Percentiles rank a stretch among this genome's conserved stretches.
Evolutionary conservation across 1,139 yeast species (phyloP).

Genomic region (Yamadazyma atlantica): DNA sequence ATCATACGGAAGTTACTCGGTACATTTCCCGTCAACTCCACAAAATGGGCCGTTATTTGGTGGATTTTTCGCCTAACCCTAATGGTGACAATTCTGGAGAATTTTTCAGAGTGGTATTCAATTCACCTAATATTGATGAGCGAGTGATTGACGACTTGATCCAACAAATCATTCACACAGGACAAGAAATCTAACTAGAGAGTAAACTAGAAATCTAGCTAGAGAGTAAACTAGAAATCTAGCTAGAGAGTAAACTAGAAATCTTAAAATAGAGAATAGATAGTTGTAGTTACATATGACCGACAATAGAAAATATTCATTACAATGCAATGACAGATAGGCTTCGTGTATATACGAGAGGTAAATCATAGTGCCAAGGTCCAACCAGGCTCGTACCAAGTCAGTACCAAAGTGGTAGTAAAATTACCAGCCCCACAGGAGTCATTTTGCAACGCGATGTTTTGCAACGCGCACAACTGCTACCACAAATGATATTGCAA

Average conservation of each 20-base stretch:
- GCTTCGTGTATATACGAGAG: neutral
- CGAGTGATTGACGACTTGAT: conserved; percentile 39
- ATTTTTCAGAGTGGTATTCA: conserved; percentile 82
- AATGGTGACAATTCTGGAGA: conserved; percentile 60
- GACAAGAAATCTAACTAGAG: too few species aligned
- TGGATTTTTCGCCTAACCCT: conserved; percentile 81
- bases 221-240: too few species aligned
- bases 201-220: too few species aligned
- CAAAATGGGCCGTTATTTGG: conserved; percentile 60
- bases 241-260: too few species aligned
- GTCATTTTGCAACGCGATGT: neutral
- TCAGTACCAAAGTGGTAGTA: too few species aligned
- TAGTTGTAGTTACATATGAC: too few species aligned
- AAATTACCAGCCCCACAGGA: too few species aligned
- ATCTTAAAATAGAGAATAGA: too few species aligned
- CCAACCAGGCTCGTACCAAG: too few species aligned
- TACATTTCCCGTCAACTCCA: conserved; percentile 64
- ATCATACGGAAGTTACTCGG: conserved; percentile 62
- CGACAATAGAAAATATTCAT: too few species aligned
- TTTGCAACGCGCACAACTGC: neutral
- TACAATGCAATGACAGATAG: neutral
- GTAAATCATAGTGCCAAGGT: too few species aligned
- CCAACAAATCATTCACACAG: conserved; percentile 28
- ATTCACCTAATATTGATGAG: conserved; percentile 61
- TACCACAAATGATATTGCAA: neutral